Evolutionary conservation across 2,329 filamentous ascomycete species (phyloP).

Genomic region (Botrytis tulipae): DNA sequence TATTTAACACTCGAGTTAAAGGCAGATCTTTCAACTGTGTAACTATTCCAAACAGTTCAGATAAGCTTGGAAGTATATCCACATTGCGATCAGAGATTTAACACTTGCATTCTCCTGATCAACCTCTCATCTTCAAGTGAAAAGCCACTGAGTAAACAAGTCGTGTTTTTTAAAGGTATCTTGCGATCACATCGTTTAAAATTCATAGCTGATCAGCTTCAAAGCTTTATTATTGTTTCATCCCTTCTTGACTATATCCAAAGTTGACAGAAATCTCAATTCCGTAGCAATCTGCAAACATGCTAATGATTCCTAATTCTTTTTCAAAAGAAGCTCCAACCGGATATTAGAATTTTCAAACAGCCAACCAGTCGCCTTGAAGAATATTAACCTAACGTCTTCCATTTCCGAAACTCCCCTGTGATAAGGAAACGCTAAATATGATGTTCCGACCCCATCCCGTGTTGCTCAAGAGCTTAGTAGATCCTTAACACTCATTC

Average conservation of each 20-base stretch:
- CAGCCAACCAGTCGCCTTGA: neutral
- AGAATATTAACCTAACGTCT: neutral
- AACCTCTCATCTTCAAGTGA: too few species aligned
- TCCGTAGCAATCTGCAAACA: neutral
- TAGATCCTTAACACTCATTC: slow-evolving; percentile 56
- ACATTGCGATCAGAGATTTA: too few species aligned
- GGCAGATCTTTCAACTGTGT: too few species aligned
- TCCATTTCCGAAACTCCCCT: neutral
- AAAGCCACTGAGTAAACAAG: too few species aligned
- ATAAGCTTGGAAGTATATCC: too few species aligned
- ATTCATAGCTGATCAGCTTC: neutral
- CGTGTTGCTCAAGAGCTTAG: slow-evolving; percentile 45
- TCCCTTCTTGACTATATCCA: neutral
- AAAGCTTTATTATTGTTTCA: neutral
- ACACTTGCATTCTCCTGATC: too few species aligned
- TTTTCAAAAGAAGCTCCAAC: neutral
- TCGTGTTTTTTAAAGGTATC: too few species aligned
- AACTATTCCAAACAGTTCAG: too few species aligned
- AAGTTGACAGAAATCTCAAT: neutral
- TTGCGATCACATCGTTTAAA: too few species aligned
- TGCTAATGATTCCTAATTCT: neutral
- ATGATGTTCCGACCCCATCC: neutral
- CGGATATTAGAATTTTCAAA: neutral
- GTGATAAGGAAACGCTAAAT: neutral
- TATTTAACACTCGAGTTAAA: too few species aligned